Conservation (phyloP, 352 stramenopile genomes). For the Blastocystis sp. region DNA sequence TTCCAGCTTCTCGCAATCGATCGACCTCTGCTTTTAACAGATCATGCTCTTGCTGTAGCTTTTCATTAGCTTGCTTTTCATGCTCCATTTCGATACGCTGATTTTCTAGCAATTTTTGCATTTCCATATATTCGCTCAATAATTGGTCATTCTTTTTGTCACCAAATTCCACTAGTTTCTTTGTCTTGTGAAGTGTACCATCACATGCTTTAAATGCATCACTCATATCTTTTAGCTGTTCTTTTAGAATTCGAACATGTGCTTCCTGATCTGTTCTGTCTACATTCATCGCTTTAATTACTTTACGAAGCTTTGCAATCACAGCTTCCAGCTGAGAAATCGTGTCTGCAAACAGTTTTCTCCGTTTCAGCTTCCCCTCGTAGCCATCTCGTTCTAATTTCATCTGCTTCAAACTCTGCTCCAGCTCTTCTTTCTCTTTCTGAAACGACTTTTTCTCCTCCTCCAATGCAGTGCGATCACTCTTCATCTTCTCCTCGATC, state of each 20-base stretch:
- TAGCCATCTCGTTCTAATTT: constrained; percentile 2
- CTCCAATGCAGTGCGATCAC: background rate
- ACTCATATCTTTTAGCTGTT: constrained; percentile 37
- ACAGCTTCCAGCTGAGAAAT: background rate
- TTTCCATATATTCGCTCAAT: background rate
- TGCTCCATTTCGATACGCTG: background rate
- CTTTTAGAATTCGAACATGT: background rate
- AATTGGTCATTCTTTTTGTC: constrained; percentile 59
- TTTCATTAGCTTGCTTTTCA: background rate
- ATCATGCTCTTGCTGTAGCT: background rate
- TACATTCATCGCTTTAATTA: background rate
- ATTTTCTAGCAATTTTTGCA: background rate
- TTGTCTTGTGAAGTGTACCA: background rate
- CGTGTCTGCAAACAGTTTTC: constrained; percentile 22
- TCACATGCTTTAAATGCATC: background rate
- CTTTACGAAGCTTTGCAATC: background rate
- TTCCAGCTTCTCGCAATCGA: background rate
- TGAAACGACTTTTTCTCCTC: background rate
- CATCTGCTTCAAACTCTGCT: background rate
- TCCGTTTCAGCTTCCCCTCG: constrained; percentile 42
- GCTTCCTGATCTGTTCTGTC: background rate
- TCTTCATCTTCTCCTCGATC: background rate
- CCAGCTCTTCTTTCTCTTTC: background rate
- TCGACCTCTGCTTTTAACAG: background rate
- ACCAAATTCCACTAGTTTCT: constrained; percentile 30